These are phyloP conservation scores for Leersia perrieri DNA, from an alignment of 176 grass and related monocot genomes.

Conservation along the genomic window DNA sequence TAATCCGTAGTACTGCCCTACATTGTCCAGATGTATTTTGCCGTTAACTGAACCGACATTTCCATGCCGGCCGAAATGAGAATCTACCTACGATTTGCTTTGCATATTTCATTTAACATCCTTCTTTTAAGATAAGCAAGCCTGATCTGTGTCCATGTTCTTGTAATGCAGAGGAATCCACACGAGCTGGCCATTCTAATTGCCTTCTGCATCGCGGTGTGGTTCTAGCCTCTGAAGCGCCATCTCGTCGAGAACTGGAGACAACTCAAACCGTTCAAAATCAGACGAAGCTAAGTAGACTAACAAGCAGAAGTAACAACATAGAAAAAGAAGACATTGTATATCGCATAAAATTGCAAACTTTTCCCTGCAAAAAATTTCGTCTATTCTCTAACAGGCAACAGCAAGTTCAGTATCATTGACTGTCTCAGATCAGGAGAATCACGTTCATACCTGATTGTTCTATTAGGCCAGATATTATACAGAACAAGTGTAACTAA, in stretches of 20 bases:
- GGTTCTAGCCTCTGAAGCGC: slow-evolving; percentile 36
- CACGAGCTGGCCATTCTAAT: slow-evolving; percentile 34
- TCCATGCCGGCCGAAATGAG: background rate
- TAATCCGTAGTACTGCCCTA: background rate
- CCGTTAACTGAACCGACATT: background rate
- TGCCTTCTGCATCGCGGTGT: slow-evolving; percentile 34
- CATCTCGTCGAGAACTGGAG: slow-evolving; percentile 9
- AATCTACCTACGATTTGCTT: background rate
- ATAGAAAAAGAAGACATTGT: background rate
- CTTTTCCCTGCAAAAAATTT: background rate
- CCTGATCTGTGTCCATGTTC: slow-evolving; percentile 30
- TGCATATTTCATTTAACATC: background rate
- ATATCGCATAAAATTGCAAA: background rate
- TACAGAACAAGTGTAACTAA: background rate
- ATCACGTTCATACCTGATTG: background rate
- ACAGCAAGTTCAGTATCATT: background rate
- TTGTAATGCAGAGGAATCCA: slow-evolving; percentile 48
- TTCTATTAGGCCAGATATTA: background rate
- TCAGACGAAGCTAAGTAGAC: slow-evolving; percentile 14
- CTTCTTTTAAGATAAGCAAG: background rate
- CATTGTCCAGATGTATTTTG: background rate
- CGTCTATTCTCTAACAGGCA: background rate
- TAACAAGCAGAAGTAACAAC: slow-evolving; percentile 16
- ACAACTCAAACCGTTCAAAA: background rate
- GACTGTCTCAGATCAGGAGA: background rate